These are phyloP conservation scores for Fusarium penzigii DNA, from an alignment of 2,329 filamentous ascomycete species.

Conservation along the genomic window DNA sequence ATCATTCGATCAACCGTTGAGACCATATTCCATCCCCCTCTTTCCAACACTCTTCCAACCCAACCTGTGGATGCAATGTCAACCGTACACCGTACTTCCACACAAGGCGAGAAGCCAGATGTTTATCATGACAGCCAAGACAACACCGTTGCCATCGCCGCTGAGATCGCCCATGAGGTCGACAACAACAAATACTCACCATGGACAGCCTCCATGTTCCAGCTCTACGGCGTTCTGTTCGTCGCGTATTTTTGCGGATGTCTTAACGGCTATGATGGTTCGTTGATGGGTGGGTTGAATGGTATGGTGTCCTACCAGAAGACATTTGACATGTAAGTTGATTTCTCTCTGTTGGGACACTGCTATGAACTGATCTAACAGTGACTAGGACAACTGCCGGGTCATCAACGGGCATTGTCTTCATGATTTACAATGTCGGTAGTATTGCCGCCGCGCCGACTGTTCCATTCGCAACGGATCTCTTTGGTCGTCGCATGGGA, in stretches of 20 bases:
- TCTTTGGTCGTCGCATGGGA: slow-evolving; percentile 42
- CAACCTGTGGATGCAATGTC: not conserved
- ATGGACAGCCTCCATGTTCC: slow-evolving; percentile 51
- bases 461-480: slow-evolving; percentile 42
- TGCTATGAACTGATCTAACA: not conserved
- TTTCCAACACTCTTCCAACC: not conserved
- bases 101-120: not conserved
- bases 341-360: not conserved
- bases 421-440: slow-evolving; percentile 49
- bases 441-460: slow-evolving; percentile 42
- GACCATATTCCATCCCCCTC: not conserved
- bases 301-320: slow-evolving; percentile 29
- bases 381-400: slow-evolving; percentile 16
- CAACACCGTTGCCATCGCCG: slow-evolving; percentile 21
- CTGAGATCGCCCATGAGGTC: slow-evolving; percentile 43
- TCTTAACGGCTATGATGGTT: slow-evolving; percentile 33
- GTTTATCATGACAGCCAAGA: not conserved
- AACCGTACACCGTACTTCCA: not conserved
- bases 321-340: slow-evolving; percentile 16
- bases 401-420: slow-evolving; percentile 31
- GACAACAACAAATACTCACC: slow-evolving; percentile 42
- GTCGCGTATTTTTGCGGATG: slow-evolving; percentile 56
- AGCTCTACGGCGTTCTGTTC: slow-evolving; percentile 49
- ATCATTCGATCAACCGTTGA: too few species aligned
- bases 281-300: slow-evolving; percentile 28